Evolutionary conservation across 2,329 filamentous ascomycete genomes (phyloP).

Genomic region (Trichoderma atrobrunneum): DNA sequence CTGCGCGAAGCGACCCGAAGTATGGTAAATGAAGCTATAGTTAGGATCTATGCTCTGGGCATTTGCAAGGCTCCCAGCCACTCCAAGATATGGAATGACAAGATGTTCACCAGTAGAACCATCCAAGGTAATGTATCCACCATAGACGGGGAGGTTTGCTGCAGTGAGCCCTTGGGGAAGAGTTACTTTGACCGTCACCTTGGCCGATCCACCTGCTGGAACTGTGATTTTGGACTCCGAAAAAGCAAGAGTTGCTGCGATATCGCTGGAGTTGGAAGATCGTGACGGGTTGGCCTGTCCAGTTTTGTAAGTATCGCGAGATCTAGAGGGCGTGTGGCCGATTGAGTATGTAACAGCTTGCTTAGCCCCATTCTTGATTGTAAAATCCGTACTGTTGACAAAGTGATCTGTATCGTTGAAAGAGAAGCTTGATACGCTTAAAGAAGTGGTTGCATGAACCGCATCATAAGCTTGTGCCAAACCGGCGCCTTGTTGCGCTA

Average conservation of each 20-base stretch:
- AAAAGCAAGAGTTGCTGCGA: conserved; percentile 43
- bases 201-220: conserved; percentile 39
- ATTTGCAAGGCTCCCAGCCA: conserved; percentile 26
- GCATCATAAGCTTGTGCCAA: conserved; percentile 59
- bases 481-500: conserved; percentile 60
- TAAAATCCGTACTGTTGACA: conserved; percentile 47
- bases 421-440: conserved; percentile 54
- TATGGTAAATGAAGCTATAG: background rate
- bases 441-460: conserved; percentile 51
- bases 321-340: conserved; percentile 47
- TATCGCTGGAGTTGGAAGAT: conserved; percentile 46
- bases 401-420: conserved; percentile 65
- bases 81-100: conserved; percentile 42
- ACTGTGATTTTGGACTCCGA: conserved; percentile 44
- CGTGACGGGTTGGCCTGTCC: conserved; percentile 33
- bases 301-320: conserved; percentile 48
- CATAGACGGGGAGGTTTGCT: conserved; percentile 40
- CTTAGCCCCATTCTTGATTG: conserved; percentile 52
- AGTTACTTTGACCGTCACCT: conserved; percentile 44
- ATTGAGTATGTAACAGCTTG: conserved; percentile 51
- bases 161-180: conserved; percentile 35
- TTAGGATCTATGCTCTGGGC: background rate
- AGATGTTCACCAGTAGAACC: conserved; percentile 38
- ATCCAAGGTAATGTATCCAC: conserved; percentile 41
- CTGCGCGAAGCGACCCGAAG: background rate